A percentile compares a stretch with the other conserved stretches of the same genome.
These are phyloP conservation scores for Inonotus obliquus DNA, from an alignment of 1,284 basidiomycete genomes.

Conservation along the genomic window DNA sequence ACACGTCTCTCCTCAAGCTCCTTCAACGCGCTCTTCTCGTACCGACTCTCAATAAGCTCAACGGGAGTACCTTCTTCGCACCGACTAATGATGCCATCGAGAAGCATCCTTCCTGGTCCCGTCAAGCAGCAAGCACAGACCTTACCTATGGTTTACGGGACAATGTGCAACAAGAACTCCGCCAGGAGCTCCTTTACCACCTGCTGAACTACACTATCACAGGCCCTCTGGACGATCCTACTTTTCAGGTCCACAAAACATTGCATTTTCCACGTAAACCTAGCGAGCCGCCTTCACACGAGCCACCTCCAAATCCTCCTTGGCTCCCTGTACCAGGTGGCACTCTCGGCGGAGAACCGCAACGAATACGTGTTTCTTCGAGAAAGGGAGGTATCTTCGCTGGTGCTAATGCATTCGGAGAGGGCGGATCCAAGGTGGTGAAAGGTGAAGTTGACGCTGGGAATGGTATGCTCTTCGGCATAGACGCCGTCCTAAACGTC, in stretches of 20 bases:
- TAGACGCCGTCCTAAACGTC: constrained; percentile 72
- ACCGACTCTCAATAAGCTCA: constrained; percentile 86
- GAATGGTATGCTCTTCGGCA: constrained; percentile 78
- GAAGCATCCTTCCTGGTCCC: constrained; percentile 48
- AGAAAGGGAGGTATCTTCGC: constrained; percentile 50
- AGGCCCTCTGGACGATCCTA: constrained; percentile 37
- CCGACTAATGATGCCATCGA: constrained; percentile 91
- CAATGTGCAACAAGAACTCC: constrained; percentile 80
- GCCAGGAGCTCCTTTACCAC: constrained; percentile 95
- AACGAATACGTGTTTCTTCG: constrained; percentile 66
- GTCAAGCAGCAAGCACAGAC: constrained; percentile 12
- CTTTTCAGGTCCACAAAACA: constrained; percentile 48
- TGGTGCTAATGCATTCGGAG: constrained; percentile 70
- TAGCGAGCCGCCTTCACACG: constrained; percentile 48
- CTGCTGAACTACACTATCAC: constrained; percentile 81
- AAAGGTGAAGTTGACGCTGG: constrained; percentile 52
- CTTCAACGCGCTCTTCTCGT: constrained; percentile 86
- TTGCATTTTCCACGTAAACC: constrained; percentile 65
- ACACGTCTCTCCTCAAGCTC: constrained; percentile 73
- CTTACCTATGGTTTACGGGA: constrained; percentile 41
- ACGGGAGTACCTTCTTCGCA: constrained; percentile 85
- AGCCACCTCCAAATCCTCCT: constrained; percentile 74
- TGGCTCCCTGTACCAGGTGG: constrained; percentile 84
- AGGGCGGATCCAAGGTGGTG: constrained; percentile 58
- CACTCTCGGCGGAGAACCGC: constrained; percentile 77